A percentile compares a stretch with the other conserved stretches of the same genome.
phyloP scores from a whole-genome alignment of 148 eudicot species.

The Nyssa sinensis region DNA sequence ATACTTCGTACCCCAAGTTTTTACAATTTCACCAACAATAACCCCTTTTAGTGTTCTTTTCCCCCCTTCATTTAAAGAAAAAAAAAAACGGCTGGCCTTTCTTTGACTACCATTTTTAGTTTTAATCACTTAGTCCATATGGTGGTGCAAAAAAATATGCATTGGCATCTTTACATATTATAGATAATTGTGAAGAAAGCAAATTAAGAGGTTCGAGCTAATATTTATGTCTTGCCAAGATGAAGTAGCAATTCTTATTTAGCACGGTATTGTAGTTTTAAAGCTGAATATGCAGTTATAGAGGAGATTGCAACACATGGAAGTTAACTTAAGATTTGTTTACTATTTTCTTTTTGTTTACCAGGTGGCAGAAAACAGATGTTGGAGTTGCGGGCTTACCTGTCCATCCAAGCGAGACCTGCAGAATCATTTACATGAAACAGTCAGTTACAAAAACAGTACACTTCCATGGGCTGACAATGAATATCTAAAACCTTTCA shows the following conservation, averaged over 20 bases:
- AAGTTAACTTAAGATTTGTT: slow-evolving; percentile 4
- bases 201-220: slow-evolving; percentile 17
- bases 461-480: slow-evolving; percentile 70
- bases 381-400: slow-evolving; percentile 65
- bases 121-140: too few relatives aligned
- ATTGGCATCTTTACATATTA: neutral
- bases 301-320: neutral
- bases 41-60: too few relatives aligned
- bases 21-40: too few relatives aligned
- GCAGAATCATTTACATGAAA: slow-evolving; percentile 53
- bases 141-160: neutral
- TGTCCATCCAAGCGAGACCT: slow-evolving; percentile 51
- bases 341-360: slow-evolving; percentile 10
- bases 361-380: slow-evolving; percentile 66
- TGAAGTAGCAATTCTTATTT: neutral
- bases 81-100: too few relatives aligned
- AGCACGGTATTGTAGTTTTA: too few relatives aligned
- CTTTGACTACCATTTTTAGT: too few relatives aligned
- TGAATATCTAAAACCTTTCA: slow-evolving; percentile 65
- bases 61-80: too few relatives aligned
- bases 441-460: slow-evolving; percentile 25
- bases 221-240: neutral
- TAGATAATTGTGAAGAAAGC: neutral
- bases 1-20: too few relatives aligned
- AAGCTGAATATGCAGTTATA: neutral